Evolutionary conservation across 2,329 filamentous ascomycete genomes (phyloP).

Genomic region (Beauveria brongniartii): DNA sequence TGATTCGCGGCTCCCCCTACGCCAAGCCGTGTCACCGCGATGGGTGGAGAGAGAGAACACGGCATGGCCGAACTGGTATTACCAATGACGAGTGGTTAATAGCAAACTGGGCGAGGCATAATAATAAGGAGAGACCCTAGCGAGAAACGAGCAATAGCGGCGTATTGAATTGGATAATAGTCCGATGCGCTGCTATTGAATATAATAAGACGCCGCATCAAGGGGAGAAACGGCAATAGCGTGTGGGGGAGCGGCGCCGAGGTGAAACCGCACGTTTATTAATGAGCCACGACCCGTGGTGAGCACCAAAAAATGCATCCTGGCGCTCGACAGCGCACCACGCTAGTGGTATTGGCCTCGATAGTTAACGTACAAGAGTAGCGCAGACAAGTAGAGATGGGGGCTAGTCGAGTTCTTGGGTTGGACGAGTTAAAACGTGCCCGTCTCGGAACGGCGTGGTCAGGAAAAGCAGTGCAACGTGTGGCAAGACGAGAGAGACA

Average conservation of each 20-base stretch:
- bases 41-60: background rate
- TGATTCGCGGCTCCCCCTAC: background rate
- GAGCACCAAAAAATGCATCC: background rate
- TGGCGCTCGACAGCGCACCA: background rate
- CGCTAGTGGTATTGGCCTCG: too few species aligned
- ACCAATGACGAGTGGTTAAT: background rate
- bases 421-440: background rate
- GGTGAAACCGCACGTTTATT: conserved; percentile 53
- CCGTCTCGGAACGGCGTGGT: background rate
- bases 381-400: too few species aligned
- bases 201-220: background rate
- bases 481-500: background rate
- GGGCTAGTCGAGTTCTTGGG: too few species aligned
- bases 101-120: background rate
- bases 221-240: background rate
- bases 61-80: background rate
- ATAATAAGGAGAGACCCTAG: background rate
- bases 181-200: background rate
- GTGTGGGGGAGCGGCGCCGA: conserved; percentile 37
- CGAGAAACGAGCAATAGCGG: background rate
- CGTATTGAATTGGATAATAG: background rate
- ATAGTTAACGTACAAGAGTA: too few species aligned
- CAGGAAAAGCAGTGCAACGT: background rate
- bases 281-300: conserved; percentile 32
- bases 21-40: background rate